Evolutionary conservation across 1,139 yeast species (phyloP).

Genomic region (Yamadazyma atmosphaerica): DNA sequence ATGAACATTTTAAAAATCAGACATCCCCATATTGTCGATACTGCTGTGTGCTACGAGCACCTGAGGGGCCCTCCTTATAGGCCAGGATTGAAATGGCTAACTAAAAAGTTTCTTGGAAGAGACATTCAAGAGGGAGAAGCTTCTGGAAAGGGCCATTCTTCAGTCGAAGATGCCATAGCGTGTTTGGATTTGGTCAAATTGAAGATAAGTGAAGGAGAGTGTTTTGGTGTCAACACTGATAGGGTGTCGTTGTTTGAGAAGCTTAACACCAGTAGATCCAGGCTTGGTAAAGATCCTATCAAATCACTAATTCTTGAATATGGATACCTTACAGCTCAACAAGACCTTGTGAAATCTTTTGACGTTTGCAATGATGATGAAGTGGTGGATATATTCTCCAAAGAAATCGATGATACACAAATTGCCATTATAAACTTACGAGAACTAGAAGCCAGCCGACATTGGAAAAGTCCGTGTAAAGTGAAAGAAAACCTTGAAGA

Average conservation of each 20-base stretch:
- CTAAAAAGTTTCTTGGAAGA: slow-evolving; percentile 53
- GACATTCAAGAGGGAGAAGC: slow-evolving; percentile 61
- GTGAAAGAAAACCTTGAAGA: slow-evolving; percentile 18
- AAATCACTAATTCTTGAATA: slow-evolving; percentile 32
- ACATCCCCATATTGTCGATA: slow-evolving; percentile 69
- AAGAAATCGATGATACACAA: slow-evolving; percentile 36
- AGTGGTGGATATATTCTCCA: slow-evolving; percentile 41
- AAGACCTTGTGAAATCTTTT: slow-evolving; percentile 5
- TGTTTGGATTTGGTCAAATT: slow-evolving; percentile 75
- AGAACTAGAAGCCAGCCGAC: slow-evolving; percentile 53
- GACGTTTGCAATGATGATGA: slow-evolving; percentile 53
- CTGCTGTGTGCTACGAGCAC: slow-evolving; percentile 68
- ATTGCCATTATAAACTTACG: slow-evolving; percentile 56
- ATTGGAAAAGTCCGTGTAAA: slow-evolving; percentile 23
- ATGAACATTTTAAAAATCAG: slow-evolving; percentile 56
- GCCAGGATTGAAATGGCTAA: slow-evolving; percentile 72
- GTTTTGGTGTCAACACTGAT: slow-evolving; percentile 57
- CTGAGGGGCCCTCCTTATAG: slow-evolving; percentile 76
- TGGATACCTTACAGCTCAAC: slow-evolving; percentile 24
- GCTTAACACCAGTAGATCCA: slow-evolving; percentile 16
- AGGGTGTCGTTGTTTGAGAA: slow-evolving; percentile 33
- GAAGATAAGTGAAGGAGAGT: slow-evolving; percentile 64
- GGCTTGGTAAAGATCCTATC: slow-evolving; percentile 12
- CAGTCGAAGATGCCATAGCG: slow-evolving; percentile 81
- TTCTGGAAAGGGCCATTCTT: slow-evolving; percentile 70